Evolutionary conservation across 1,284 basidiomycete species (phyloP).

Genomic region (Rhodotorula mucilaginosa): DNA sequence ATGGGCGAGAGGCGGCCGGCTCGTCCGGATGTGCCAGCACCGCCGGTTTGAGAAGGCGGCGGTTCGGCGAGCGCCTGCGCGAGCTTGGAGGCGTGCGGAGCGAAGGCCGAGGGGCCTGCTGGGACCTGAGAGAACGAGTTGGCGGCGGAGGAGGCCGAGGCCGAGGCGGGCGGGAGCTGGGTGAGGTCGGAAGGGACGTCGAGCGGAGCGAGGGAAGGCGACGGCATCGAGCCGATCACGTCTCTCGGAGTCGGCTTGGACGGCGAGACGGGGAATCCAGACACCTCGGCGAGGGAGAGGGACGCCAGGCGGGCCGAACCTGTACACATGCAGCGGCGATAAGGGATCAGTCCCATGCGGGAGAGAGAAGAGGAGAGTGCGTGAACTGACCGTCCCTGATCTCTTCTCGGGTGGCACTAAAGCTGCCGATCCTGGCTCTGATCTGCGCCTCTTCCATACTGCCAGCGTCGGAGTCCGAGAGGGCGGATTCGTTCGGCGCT

Average conservation of each 20-base stretch:
- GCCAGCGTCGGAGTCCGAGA: slow-evolving; percentile 20
- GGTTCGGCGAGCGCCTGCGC: slow-evolving; percentile 1
- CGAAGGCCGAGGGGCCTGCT: not conserved
- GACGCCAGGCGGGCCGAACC: slow-evolving; percentile 29
- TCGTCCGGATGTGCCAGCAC: not conserved
- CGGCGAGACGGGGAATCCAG: not conserved
- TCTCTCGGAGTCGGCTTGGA: not conserved
- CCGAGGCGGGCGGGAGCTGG: not conserved
- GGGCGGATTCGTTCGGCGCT: not conserved
- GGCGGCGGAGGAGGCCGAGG: not conserved
- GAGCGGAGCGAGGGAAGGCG: slow-evolving; percentile 2
- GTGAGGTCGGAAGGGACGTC: not conserved
- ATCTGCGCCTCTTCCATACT: slow-evolving; percentile 12
- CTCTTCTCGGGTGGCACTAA: slow-evolving; percentile 36
- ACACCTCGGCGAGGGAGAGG: slow-evolving; percentile 15
- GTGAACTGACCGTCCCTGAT: slow-evolving; percentile 35
- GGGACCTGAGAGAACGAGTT: not conserved
- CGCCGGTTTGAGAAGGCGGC: not conserved
- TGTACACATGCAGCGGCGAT: not conserved
- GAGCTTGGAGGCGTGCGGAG: slow-evolving; percentile 9
- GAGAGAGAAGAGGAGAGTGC: no score
- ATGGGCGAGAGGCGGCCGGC: slow-evolving; percentile 3
- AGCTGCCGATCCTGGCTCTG: slow-evolving; percentile 25
- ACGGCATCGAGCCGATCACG: not conserved
- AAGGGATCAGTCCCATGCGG: not conserved